Evolutionary conservation across 352 stramenopile genomes (phyloP).

Genomic region (Phytophthora europaea): DNA sequence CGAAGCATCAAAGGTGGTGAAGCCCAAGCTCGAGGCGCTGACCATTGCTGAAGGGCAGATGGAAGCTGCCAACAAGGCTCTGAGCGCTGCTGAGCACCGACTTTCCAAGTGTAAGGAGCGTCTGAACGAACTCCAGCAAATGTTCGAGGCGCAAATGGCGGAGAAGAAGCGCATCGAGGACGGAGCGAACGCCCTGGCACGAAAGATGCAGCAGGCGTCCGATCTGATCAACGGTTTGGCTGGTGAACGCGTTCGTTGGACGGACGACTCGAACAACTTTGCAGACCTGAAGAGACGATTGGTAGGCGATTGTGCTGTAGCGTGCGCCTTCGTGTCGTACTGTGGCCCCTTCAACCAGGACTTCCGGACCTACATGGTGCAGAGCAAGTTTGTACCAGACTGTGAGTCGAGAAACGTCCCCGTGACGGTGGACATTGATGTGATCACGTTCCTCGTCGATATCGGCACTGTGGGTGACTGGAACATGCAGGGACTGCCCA

Average conservation of each 20-base stretch:
- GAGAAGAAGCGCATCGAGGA: conserved; percentile 98
- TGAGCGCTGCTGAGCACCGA: conserved; percentile 93
- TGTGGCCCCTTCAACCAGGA: conserved; percentile 99
- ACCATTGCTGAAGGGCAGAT: conserved; percentile 97
- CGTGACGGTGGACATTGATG: conserved; percentile 96
- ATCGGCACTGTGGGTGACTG: conserved; percentile 98
- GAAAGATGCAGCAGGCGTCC: conserved; percentile 98
- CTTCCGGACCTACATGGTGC: conserved; percentile 97
- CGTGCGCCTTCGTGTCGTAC: conserved; percentile 98
- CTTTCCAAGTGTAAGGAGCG: conserved; percentile 96
- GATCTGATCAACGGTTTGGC: conserved; percentile 97
- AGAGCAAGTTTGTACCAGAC: conserved; percentile 97
- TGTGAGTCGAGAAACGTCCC: conserved; percentile 93
- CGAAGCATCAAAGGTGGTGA: conserved; percentile 98
- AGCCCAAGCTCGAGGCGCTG: conserved; percentile 98
- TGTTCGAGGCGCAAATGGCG: conserved; percentile 98
- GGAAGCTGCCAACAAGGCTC: conserved; percentile 97
- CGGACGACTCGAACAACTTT: conserved; percentile 98
- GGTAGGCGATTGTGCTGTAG: conserved; percentile 97
- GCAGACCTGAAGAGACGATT: conserved; percentile 96
- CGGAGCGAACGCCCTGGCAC: conserved; percentile 93
- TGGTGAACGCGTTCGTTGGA: conserved; percentile 97
- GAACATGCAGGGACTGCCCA: conserved; percentile 98
- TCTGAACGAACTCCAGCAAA: conserved; percentile 94
- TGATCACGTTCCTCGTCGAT: conserved; percentile 98